Conservation (phyloP, 306 rosid genomes). For the Lathyrus oleraceus region DNA sequence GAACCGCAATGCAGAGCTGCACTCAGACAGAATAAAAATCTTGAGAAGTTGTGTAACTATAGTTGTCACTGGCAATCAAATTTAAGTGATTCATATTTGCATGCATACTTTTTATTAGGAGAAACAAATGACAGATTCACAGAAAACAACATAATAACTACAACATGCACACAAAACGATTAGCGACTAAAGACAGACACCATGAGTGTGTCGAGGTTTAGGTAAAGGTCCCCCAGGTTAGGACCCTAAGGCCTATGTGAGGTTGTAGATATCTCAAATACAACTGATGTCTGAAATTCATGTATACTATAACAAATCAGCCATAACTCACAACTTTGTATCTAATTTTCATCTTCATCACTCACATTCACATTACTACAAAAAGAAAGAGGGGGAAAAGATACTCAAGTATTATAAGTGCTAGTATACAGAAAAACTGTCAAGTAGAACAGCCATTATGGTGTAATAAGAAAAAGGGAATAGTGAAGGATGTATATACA, state of each 20-base stretch:
- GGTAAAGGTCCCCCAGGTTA: neutral
- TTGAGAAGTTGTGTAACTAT: constrained; percentile 22
- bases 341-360: neutral
- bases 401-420: neutral
- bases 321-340: neutral
- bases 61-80: constrained; percentile 9
- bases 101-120: constrained; percentile 13
- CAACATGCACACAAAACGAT: constrained; percentile 10
- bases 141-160: neutral
- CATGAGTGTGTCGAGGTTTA: neutral
- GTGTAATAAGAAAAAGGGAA: neutral
- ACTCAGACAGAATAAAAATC: constrained; percentile 30
- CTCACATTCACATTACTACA: too few relatives aligned
- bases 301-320: neutral
- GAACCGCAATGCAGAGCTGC: constrained; percentile 96
- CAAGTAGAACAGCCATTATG: constrained; percentile 23
- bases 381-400: too few relatives aligned
- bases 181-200: neutral
- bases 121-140: constrained; percentile 9
- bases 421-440: constrained; percentile 23
- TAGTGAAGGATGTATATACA: neutral
- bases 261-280: neutral
- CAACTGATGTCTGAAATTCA: neutral
- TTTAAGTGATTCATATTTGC: constrained; percentile 12
- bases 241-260: neutral